These are phyloP conservation scores for Tetrahymena thermophila DNA, from an alignment of 73 alveolate species.

Conservation along the genomic window DNA sequence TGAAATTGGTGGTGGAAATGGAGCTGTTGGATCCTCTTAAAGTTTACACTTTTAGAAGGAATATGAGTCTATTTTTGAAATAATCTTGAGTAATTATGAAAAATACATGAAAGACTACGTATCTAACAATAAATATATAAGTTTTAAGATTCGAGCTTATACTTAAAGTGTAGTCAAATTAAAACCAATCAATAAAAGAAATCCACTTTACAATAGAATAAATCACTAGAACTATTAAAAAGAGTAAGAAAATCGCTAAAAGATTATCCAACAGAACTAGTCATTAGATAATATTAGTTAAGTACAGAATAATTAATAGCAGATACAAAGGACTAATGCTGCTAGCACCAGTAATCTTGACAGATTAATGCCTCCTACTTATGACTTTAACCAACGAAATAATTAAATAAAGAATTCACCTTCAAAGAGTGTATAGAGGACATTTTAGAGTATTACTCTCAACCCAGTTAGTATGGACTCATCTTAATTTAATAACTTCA, in stretches of 20 bases:
- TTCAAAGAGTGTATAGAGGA: not conserved
- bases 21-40: not conserved
- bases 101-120: not conserved
- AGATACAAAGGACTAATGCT: not conserved
- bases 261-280: not conserved
- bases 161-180: not conserved
- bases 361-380: not conserved
- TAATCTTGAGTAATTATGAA: not conserved
- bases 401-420: not conserved
- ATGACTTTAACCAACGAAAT: not conserved
- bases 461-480: not conserved
- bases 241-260: not conserved
- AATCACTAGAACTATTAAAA: not conserved
- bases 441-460: not conserved
- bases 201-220: not conserved
- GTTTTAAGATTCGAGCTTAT: not conserved
- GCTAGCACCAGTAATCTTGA: not conserved
- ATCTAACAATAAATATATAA: not conserved
- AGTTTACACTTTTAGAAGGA: not conserved
- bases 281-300: not conserved
- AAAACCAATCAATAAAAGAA: not conserved
- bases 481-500: not conserved
- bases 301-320: not conserved
- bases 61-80: not conserved
- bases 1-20: not conserved